These are phyloP conservation scores for Xerocomus amazonicus DNA, from an alignment of 1,284 basidiomycete species.

Conservation along the genomic window DNA sequence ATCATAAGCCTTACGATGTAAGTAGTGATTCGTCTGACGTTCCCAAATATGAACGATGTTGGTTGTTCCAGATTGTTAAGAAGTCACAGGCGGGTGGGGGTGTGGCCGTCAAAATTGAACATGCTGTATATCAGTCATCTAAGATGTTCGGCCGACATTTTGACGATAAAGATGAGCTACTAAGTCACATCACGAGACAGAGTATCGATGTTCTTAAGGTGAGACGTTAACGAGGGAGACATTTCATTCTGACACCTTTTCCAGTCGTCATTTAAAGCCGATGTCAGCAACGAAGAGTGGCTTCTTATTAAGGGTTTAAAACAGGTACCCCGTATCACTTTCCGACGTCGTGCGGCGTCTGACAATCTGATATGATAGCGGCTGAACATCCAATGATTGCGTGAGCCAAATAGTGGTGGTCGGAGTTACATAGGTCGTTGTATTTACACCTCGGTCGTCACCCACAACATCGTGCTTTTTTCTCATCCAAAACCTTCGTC, in stretches of 20 bases:
- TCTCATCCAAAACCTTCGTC: background rate
- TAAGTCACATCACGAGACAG: slow-evolving; percentile 87
- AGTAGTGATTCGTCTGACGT: slow-evolving; percentile 22
- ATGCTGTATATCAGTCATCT: slow-evolving; percentile 92
- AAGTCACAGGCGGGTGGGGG: slow-evolving; percentile 92
- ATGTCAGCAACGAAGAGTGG: slow-evolving; percentile 94
- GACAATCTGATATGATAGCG: slow-evolving; percentile 29
- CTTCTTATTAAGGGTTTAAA: slow-evolving; percentile 91
- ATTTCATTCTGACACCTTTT: slow-evolving; percentile 9
- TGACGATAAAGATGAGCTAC: slow-evolving; percentile 92
- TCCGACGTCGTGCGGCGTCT: background rate
- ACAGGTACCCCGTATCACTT: slow-evolving; percentile 49
- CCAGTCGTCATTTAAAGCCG: slow-evolving; percentile 83
- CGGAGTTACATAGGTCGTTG: slow-evolving; percentile 29
- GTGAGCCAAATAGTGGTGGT: background rate
- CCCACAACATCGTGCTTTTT: background rate
- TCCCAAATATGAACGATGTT: slow-evolving; percentile 4
- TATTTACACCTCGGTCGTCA: slow-evolving; percentile 33
- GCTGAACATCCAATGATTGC: slow-evolving; percentile 44
- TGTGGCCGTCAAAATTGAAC: slow-evolving; percentile 98
- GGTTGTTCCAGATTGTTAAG: slow-evolving; percentile 72
- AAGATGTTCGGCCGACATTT: slow-evolving; percentile 95
- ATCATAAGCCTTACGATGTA: slow-evolving; percentile 80
- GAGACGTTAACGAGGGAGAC: slow-evolving; percentile 9
- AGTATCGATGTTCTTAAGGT: slow-evolving; percentile 96